Percentiles rank a stretch among this genome's conserved stretches.
Evolutionary conservation across 768 basidiomycete genomes (phyloP).

Genomic region (Hebeloma cylindrosporum): DNA sequence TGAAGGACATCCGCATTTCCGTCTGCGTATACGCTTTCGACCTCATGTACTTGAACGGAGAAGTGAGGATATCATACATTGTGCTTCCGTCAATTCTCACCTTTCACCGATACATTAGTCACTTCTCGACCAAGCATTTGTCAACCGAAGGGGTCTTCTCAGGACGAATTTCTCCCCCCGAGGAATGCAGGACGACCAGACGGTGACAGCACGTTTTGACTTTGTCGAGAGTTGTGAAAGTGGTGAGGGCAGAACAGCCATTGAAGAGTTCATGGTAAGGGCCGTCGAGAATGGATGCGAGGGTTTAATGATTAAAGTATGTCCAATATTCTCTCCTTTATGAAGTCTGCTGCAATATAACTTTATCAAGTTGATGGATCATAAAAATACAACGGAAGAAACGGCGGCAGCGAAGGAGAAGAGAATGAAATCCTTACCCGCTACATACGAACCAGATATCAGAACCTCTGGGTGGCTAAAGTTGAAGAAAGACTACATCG

Average conservation of each 20-base stretch:
- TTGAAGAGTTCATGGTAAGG: slow-evolving; percentile 75
- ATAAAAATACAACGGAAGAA: slow-evolving; percentile 32
- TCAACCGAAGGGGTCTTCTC: slow-evolving; percentile 65
- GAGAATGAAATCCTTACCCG: slow-evolving; percentile 68
- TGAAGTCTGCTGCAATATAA: not conserved
- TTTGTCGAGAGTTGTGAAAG: slow-evolving; percentile 78
- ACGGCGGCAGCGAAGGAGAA: slow-evolving; percentile 29
- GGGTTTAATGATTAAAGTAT: slow-evolving; percentile 91
- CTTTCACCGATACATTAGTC: slow-evolving; percentile 43
- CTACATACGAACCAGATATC: slow-evolving; percentile 90
- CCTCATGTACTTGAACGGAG: slow-evolving; percentile 79
- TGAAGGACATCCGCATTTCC: slow-evolving; percentile 71
- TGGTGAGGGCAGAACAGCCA: slow-evolving; percentile 53
- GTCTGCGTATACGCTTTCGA: slow-evolving; percentile 91
- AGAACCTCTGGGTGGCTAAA: slow-evolving; percentile 88
- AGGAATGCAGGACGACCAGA: slow-evolving; percentile 38
- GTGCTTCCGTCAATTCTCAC: slow-evolving; percentile 3
- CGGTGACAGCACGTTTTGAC: slow-evolving; percentile 56
- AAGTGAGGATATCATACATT: slow-evolving; percentile 47
- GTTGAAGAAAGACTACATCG: slow-evolving; percentile 90
- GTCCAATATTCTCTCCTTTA: not conserved
- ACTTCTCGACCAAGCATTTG: slow-evolving; percentile 67
- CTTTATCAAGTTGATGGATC: slow-evolving; percentile 60
- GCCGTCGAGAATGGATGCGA: slow-evolving; percentile 80
- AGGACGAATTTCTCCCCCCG: slow-evolving; percentile 57